Percentiles rank a stretch among this genome's conserved stretches.
phyloP scores from a whole-genome alignment of 2,329 filamentous ascomycete species.

The Dothistroma septosporum region DNA sequence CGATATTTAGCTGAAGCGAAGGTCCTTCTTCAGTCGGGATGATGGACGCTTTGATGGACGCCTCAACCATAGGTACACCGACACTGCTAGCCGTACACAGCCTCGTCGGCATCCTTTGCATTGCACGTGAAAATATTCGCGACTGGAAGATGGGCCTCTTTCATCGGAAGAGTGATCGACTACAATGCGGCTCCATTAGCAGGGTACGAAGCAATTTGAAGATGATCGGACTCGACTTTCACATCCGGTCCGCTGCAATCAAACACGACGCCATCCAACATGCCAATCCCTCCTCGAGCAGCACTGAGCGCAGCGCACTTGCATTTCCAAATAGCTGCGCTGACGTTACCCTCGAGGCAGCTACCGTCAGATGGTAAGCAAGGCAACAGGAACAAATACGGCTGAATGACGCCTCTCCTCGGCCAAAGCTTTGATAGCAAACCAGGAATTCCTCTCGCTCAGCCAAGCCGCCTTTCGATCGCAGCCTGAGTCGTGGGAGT shows the following conservation, averaged over 20 bases:
- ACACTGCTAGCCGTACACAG: background rate
- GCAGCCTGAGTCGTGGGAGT: background rate
- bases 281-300: background rate
- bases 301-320: background rate
- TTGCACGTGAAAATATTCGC: background rate
- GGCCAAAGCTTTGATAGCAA: conserved; percentile 1
- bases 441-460: conserved; percentile 5
- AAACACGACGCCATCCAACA: background rate
- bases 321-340: background rate
- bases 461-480: background rate
- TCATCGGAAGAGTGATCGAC: background rate
- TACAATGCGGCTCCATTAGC: conserved; percentile 6
- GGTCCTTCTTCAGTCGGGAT: background rate
- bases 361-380: conserved; percentile 1
- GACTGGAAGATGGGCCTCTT: background rate
- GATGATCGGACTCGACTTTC: conserved; percentile 7
- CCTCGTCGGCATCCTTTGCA: background rate
- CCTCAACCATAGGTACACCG: background rate
- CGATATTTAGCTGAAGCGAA: background rate
- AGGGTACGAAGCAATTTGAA: background rate
- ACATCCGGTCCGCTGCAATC: conserved; percentile 1
- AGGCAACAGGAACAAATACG: conserved; percentile 6
- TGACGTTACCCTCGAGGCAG: conserved; percentile 1
- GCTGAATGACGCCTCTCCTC: background rate
- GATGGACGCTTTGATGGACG: background rate